phyloP scores from a whole-genome alignment of 2,329 filamentous ascomycete species.

The Microcera coccophila region DNA sequence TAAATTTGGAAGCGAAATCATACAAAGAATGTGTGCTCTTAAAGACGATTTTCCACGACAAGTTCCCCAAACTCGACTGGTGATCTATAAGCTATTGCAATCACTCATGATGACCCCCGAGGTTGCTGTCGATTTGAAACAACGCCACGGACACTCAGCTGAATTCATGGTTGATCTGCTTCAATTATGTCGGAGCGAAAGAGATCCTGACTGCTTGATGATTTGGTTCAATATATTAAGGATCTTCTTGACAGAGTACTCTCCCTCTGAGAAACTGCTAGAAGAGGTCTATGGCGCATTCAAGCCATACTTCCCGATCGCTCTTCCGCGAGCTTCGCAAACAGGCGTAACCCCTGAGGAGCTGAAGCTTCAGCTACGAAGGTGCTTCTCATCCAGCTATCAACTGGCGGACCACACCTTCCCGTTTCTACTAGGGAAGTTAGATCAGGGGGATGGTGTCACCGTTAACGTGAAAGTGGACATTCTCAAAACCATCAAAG shows the following conservation, averaged over 20 bases:
- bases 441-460: constrained; percentile 57
- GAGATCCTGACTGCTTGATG: constrained; percentile 55
- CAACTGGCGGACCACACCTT: constrained; percentile 44
- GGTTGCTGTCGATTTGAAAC: constrained; percentile 42
- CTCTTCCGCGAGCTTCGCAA: constrained; percentile 48
- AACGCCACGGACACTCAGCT: constrained; percentile 40
- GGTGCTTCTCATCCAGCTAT: constrained; percentile 52
- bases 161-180: constrained; percentile 49
- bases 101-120: constrained; percentile 41
- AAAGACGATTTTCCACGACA: constrained; percentile 57
- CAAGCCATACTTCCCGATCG: constrained; percentile 60
- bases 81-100: constrained; percentile 48
- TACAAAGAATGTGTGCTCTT: constrained; percentile 47
- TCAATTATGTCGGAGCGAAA: constrained; percentile 50
- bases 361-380: constrained; percentile 50
- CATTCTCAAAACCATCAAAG: constrained; percentile 52
- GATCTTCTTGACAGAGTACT: constrained; percentile 43
- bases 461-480: constrained; percentile 58
- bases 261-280: constrained; percentile 42
- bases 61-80: constrained; percentile 47
- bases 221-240: constrained; percentile 53
- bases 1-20: constrained; percentile 45
- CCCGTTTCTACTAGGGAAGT: constrained; percentile 53
- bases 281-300: constrained; percentile 52
- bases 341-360: constrained; percentile 54